A percentile compares a stretch with the other conserved stretches of the same genome.
phyloP scores from a whole-genome alignment of 139 green algal species.

The Chlorella sp. region DNA sequence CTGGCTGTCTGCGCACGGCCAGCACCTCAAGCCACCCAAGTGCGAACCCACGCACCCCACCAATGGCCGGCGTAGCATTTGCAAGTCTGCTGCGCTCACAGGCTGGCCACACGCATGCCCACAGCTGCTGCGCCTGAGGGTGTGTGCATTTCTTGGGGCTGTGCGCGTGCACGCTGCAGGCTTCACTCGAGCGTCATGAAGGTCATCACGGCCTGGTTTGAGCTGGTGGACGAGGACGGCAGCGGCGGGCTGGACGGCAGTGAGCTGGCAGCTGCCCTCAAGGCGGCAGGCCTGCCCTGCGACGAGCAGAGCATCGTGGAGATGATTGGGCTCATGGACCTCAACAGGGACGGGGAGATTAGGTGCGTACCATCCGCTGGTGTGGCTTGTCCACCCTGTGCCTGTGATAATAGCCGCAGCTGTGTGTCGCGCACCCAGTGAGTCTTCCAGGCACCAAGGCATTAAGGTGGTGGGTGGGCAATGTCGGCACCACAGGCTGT shows the following conservation, averaged over 20 bases:
- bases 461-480: too few relatives aligned
- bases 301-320: constrained; percentile 29
- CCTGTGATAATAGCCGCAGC: too few relatives aligned
- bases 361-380: constrained; percentile 1
- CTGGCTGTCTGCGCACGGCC: not conserved
- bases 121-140: not conserved
- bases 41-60: not conserved
- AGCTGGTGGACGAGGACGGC: constrained; percentile 11
- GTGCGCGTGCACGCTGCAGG: not conserved
- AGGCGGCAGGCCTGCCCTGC: constrained; percentile 33
- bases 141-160: not conserved
- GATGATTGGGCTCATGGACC: constrained; percentile 32
- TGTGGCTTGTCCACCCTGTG: too few relatives aligned
- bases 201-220: constrained; percentile 9
- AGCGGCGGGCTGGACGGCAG: not conserved
- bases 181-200: not conserved
- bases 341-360: constrained; percentile 19
- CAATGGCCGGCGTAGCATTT: not conserved
- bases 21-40: constrained; percentile 3
- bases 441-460: too few relatives aligned
- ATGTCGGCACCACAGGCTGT: too few relatives aligned
- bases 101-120: not conserved
- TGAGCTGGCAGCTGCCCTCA: constrained; percentile 7
- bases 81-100: not conserved
- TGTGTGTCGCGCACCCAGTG: too few relatives aligned